Percentiles rank a stretch among this genome's conserved stretches.
phyloP scores from a whole-genome alignment of 495 filamentous ascomycete species.

The Hyphodiscus hymeniophilus region DNA sequence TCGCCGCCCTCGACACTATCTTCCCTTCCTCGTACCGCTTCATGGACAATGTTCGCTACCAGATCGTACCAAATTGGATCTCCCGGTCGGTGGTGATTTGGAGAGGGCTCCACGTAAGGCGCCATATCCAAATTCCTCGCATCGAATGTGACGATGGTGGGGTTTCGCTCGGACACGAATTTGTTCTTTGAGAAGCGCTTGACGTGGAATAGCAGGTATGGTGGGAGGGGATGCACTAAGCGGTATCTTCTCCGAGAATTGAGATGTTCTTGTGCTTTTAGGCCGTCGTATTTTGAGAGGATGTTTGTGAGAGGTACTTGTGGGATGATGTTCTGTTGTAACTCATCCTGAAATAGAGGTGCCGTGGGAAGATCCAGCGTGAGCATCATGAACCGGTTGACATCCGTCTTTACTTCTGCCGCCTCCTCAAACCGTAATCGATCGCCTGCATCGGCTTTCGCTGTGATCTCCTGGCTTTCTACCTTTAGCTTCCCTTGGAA shows the following conservation, averaged over 20 bases:
- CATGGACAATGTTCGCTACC: constrained; percentile 91
- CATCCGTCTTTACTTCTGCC: constrained; percentile 64
- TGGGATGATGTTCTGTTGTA: constrained; percentile 89
- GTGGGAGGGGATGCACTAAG: constrained; percentile 84
- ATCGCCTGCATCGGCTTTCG: constrained; percentile 79
- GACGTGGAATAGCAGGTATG: constrained; percentile 89
- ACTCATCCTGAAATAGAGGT: constrained; percentile 92
- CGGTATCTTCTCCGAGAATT: constrained; percentile 82
- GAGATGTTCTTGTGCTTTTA: constrained; percentile 78
- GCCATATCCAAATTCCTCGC: constrained; percentile 74
- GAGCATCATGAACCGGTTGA: constrained; percentile 75
- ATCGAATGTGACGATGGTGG: constrained; percentile 95
- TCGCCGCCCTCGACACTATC: constrained; percentile 75
- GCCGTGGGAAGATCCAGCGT: constrained; percentile 89
- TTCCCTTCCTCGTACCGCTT: constrained; percentile 65
- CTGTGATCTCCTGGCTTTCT: constrained; percentile 90
- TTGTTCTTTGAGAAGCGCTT: constrained; percentile 96
- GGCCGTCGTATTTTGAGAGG: constrained; percentile 88
- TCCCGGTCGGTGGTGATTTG: constrained; percentile 48
- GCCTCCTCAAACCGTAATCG: constrained; percentile 92
- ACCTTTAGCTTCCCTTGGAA: constrained; percentile 91
- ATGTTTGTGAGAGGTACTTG: constrained; percentile 87
- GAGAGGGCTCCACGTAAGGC: constrained; percentile 78
- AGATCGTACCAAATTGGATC: constrained; percentile 95
- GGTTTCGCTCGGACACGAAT: constrained; percentile 91